Evolutionary conservation across 2,329 filamentous ascomycete species (phyloP).

Genomic region (Clarireedia hainanense): DNA sequence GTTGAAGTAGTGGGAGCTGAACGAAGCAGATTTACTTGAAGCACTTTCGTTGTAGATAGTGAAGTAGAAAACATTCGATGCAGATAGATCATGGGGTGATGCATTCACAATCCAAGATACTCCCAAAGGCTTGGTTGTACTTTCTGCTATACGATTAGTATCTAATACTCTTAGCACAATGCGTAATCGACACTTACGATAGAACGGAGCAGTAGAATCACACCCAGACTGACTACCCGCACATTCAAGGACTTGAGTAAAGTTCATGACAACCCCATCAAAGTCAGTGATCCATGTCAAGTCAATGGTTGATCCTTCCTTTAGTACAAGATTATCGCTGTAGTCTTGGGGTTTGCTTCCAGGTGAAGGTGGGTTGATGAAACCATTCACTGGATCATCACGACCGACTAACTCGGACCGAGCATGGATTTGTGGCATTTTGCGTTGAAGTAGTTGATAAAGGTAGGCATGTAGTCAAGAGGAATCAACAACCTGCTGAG

Average conservation of each 20-base stretch:
- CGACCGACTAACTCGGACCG: neutral
- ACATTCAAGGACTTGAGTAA: neutral
- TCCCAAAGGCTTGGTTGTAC: neutral
- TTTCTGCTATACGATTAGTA: neutral
- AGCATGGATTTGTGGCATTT: neutral
- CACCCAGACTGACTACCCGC: neutral
- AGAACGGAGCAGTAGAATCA: neutral
- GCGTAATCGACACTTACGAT: neutral
- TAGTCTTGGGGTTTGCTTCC: neutral
- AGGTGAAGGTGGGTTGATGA: neutral
- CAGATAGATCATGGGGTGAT: neutral
- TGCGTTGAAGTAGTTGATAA: neutral
- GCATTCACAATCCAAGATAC: neutral
- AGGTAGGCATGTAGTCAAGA: neutral
- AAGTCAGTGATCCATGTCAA: neutral
- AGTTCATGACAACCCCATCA: neutral
- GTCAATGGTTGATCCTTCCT: neutral
- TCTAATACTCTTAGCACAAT: too few species aligned
- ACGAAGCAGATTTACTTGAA: neutral
- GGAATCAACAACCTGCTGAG: neutral
- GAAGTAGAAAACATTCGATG: neutral
- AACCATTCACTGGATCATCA: neutral
- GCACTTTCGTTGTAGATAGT: neutral
- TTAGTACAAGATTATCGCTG: neutral
- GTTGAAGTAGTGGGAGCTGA: neutral